These are phyloP conservation scores for Acanthamoeba polyphaga DNA, from an alignment of 208 protist genomes.

Conservation along the genomic window DNA sequence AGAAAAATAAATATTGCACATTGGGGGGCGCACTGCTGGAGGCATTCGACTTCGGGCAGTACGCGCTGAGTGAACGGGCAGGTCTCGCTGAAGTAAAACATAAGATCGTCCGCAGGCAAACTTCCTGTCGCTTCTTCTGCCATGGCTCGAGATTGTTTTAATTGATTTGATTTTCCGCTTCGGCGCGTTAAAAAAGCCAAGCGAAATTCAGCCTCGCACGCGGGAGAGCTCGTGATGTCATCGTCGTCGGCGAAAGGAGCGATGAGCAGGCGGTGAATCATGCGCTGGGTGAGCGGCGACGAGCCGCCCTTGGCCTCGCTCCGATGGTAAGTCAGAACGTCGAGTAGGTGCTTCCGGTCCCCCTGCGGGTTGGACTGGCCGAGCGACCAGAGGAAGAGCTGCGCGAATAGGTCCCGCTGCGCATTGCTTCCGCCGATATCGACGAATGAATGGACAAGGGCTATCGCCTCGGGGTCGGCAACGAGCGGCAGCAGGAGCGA, in stretches of 20 bases:
- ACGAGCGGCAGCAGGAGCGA: neutral
- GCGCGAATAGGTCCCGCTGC: constrained; percentile 31
- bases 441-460: neutral
- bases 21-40: neutral
- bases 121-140: neutral
- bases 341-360: neutral
- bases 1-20: too few relatives aligned
- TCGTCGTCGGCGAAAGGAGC: neutral
- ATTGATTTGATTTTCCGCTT: too few relatives aligned
- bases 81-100: constrained; percentile 60
- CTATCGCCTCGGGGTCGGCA: neutral
- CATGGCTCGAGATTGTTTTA: neutral
- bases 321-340: neutral
- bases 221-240: neutral
- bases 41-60: constrained; percentile 67
- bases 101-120: neutral
- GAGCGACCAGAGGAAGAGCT: constrained; percentile 47
- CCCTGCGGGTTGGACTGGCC: neutral
- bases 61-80: constrained; percentile 56
- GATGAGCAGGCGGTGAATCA: neutral
- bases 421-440: constrained; percentile 31
- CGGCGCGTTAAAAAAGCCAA: too few relatives aligned
- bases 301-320: neutral
- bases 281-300: neutral
- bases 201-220: too few relatives aligned